Evolutionary conservation across 305 asterid species (phyloP), one percentile per base, ranked within the genome.

Genomic region (Rubia balearica): DNA sequence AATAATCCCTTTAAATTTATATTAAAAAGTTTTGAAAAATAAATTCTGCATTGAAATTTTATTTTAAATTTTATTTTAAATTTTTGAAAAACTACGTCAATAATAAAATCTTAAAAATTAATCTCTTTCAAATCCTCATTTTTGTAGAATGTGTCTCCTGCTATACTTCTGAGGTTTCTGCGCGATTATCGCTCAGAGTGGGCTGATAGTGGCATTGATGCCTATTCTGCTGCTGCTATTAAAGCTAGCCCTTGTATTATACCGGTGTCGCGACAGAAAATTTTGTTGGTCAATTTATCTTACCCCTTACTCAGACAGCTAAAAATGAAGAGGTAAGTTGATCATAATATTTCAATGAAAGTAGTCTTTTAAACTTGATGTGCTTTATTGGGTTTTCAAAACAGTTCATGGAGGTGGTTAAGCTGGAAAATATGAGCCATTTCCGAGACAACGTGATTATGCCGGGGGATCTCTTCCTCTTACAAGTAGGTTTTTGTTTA

Each of bases 171-270:
- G 62, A 82, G 97, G 82, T 95, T 95, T 84, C 78, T 95, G 70
- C 80, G 98, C 68, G 98, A 95, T 67, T 98, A 95, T 78, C 87
- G 99, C 38, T 91, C 98, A n/a, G 99, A 95, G 76, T 95, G 98
- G 99, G 97, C 99, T 22, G 98, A 91, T 78, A 87, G 86, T 73
- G 92, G 93, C 19, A 86, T 91, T 60, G 99, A 94, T 73, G 93
- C 99, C n/a, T 91, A 91, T 74, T 89, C 96, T 6, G 89, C 95
- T 61, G 87, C 91, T 81, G 92, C 99, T 53, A 88, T 88, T 65
- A 91, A 90, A 80, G 83, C 92, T 24, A 85, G 88, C 68, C 96
- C 97, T 19, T 88, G 94, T 73, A 84, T 78, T 67, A 59, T 95
- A 74, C 96, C 92, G 30, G 82, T 85, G 33, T 77, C 92, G 53